Evolutionary conservation across 1,139 yeast species (phyloP).

Genomic region (Sugiyamaella japonica): DNA sequence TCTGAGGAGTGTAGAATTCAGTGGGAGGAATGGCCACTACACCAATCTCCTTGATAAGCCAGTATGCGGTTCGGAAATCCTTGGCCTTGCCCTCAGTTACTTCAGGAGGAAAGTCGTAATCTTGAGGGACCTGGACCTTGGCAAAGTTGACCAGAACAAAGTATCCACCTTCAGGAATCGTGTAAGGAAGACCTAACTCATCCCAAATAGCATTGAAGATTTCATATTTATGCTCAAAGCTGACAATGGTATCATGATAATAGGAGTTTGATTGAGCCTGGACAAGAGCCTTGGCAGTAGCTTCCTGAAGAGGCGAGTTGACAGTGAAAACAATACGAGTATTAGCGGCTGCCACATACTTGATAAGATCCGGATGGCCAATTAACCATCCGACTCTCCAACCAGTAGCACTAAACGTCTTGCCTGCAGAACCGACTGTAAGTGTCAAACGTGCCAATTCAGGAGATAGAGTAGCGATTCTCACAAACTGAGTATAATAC

Average conservation of each 20-base stretch:
- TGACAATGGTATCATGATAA: constrained; percentile 64
- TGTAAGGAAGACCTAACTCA: constrained; percentile 83
- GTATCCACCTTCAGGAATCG: constrained; percentile 90
- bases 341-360: constrained; percentile 85
- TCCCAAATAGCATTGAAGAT: constrained; percentile 77
- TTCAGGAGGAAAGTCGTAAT: constrained; percentile 69
- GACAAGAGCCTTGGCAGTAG: constrained; percentile 73
- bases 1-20: constrained; percentile 75
- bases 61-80: constrained; percentile 86
- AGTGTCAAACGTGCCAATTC: constrained; percentile 77
- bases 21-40: constrained; percentile 97
- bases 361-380: constrained; percentile 78
- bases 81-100: constrained; percentile 63
- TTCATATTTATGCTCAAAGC: constrained; percentile 68
- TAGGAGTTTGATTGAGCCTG: constrained; percentile 63
- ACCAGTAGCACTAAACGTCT: constrained; percentile 96
- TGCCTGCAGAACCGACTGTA: constrained; percentile 96
- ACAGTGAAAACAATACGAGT: constrained; percentile 88
- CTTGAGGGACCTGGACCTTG: constrained; percentile 73
- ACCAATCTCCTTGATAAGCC: constrained; percentile 90
- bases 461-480: constrained; percentile 80
- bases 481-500: constrained; percentile 69
- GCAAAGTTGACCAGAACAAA: constrained; percentile 85
- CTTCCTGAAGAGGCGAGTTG: constrained; percentile 94
- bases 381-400: constrained; percentile 98